Evolutionary conservation across 176 grass and related monocot species (phyloP), one percentile per base, ranked within the genome.

Genomic region (Saccharum officinarum): DNA sequence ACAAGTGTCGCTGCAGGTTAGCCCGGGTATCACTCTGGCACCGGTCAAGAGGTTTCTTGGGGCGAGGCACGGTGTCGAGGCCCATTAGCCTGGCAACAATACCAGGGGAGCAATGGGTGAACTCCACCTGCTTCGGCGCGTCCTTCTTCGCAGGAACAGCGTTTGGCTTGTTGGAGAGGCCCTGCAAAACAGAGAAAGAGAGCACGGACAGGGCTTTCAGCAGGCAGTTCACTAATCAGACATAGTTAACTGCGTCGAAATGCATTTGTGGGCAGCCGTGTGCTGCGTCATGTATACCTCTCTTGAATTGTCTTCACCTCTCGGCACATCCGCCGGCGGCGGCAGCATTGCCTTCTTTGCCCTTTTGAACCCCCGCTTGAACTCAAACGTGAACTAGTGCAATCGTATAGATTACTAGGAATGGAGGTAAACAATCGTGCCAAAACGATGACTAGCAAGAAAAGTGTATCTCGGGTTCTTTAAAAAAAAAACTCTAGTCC

Each of bases 11-110:
- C 20, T 69, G 77, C 6, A 36, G 28, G 7, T 45, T 64, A 38
- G 26, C 62, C 13, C 37, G 81, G 22, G 69, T 77, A 67, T 80
- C 86, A 68, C 88, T 90, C 79, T 92, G 73, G 25, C 85, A 84
- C 34, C 80, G 69, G 7, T 82, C 68, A 23, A 81, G 77, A 84
- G 67, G 46, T 62, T 79, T 88, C 13, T 69, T 73, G 34, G 80
- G 68, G 69, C 83, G 33, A 73, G 90, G 93, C 49, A 90, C 74
- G 1, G 86, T 88, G 79, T 92, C 93, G 66, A 95, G 90, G 7
- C 93, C 93, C 93, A 95, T 95, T 59, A 95, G 61, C 74, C 86
- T 90, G 1, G 88, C 90, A 52, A 95, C 86, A 18, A 95, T 78
- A 20, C 83, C 79, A 16, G 93, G 93, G 11, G 93, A 44, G 2